Evolutionary conservation across 129 eudicot genomes (phyloP).

Genomic region (Flaveria trinervia): DNA sequence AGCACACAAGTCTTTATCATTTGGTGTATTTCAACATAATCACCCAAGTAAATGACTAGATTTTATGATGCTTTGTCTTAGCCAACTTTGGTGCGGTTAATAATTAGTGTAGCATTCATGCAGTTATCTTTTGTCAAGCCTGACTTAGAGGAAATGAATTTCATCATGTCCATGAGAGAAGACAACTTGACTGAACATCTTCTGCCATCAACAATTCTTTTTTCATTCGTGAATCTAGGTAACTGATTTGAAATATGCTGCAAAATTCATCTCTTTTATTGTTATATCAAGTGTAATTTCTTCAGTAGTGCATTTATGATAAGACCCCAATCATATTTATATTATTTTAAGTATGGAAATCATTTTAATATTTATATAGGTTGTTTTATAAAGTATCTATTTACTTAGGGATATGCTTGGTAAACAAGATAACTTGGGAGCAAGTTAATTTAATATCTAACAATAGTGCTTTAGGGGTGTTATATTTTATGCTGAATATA

Average conservation of each 20-base stretch:
- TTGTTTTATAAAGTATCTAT: background rate
- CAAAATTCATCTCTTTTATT: slow-evolving; percentile 8
- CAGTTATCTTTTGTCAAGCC: slow-evolving; percentile 79
- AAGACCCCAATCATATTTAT: background rate
- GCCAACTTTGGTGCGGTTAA: slow-evolving; percentile 14
- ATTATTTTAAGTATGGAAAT: background rate
- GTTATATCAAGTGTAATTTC: background rate
- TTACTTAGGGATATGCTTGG: background rate
- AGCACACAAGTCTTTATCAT: background rate
- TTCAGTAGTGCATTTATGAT: slow-evolving; percentile 11
- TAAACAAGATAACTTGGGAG: background rate
- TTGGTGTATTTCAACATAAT: slow-evolving; percentile 16
- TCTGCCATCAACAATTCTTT: slow-evolving; percentile 75
- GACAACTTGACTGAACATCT: slow-evolving; percentile 84
- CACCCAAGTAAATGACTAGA: slow-evolving; percentile 25
- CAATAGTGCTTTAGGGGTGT: slow-evolving; percentile 9
- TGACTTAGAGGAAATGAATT: slow-evolving; percentile 91
- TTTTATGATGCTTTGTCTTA: slow-evolving; percentile 1
- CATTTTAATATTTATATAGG: background rate
- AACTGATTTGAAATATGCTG: slow-evolving; percentile 23
- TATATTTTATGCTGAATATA: background rate
- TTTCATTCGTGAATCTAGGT: slow-evolving; percentile 77
- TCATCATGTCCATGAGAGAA: slow-evolving; percentile 82
- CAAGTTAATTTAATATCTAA: slow-evolving; percentile 3
- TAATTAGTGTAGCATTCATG: slow-evolving; percentile 24